These are phyloP conservation scores for Leccinum subgranulosum DNA, from an alignment of 768 basidiomycete species.

Conservation along the genomic window DNA sequence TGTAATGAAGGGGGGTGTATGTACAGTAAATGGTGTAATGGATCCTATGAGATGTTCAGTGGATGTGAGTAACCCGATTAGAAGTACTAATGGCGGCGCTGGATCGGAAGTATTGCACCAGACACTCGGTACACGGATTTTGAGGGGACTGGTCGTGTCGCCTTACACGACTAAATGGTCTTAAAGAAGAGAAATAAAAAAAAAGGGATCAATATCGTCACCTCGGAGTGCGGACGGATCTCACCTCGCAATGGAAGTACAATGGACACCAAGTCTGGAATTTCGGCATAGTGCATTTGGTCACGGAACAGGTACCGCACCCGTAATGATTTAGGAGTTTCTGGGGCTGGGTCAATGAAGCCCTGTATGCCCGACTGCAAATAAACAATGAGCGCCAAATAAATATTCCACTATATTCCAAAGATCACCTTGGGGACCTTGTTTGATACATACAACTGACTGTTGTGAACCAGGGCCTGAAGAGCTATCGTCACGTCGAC, in stretches of 20 bases:
- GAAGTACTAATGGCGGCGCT: not conserved
- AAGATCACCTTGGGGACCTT: slow-evolving; percentile 65
- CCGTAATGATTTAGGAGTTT: slow-evolving; percentile 63
- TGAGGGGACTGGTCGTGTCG: not conserved
- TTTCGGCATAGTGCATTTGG: slow-evolving; percentile 71
- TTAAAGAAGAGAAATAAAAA: slow-evolving; percentile 2
- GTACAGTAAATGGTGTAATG: slow-evolving; percentile 24
- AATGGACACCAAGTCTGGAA: slow-evolving; percentile 63
- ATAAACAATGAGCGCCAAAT: slow-evolving; percentile 5
- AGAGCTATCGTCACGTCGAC: slow-evolving; percentile 80
- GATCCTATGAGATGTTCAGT: slow-evolving; percentile 14
- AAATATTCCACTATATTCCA: not conserved
- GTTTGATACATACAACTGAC: slow-evolving; percentile 75
- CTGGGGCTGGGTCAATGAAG: slow-evolving; percentile 84
- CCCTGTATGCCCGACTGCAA: slow-evolving; percentile 70
- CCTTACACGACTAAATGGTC: slow-evolving; percentile 30
- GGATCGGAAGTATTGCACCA: slow-evolving; percentile 6
- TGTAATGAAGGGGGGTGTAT: slow-evolving; percentile 26
- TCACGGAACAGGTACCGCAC: slow-evolving; percentile 78
- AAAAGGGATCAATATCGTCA: slow-evolving; percentile 7
- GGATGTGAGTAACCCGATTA: slow-evolving; percentile 7
- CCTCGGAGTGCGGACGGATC: slow-evolving; percentile 26
- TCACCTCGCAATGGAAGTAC: slow-evolving; percentile 75
- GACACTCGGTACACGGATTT: not conserved
- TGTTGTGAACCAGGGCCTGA: slow-evolving; percentile 76